Percentiles rank a stretch among this genome's conserved stretches.
Evolutionary conservation across 163 green algal species (phyloP).

Genomic region (Volvox carteri): DNA sequence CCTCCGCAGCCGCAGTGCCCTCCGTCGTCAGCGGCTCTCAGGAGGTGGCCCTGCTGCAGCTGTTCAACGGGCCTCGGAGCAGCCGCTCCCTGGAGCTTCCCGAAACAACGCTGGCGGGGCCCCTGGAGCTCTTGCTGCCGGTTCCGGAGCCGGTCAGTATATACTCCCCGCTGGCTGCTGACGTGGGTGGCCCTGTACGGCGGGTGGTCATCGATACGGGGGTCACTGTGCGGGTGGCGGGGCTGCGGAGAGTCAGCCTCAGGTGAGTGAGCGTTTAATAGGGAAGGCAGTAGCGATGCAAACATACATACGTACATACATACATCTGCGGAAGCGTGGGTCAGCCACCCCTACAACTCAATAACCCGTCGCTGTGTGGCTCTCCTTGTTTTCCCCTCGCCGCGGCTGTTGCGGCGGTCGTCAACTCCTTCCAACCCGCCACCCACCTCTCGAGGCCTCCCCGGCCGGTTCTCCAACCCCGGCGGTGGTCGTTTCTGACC

Average conservation of each 20-base stretch:
- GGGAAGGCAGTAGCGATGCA: too few relatives aligned
- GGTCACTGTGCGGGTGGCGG: slow-evolving; percentile 57
- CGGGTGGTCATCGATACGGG: slow-evolving; percentile 59
- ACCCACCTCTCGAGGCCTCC: too few relatives aligned
- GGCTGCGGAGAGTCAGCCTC: slow-evolving; percentile 55
- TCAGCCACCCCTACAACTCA: too few relatives aligned
- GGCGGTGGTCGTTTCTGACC: too few relatives aligned
- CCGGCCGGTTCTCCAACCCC: too few relatives aligned
- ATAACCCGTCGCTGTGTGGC: too few relatives aligned
- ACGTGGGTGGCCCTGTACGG: slow-evolving; percentile 60
- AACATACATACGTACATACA: too few relatives aligned
- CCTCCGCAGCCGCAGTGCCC: not conserved
- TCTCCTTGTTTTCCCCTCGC: too few relatives aligned
- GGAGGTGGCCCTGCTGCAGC: slow-evolving; percentile 27
- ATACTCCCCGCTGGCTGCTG: slow-evolving; percentile 55
- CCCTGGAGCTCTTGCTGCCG: slow-evolving; percentile 65
- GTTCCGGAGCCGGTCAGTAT: slow-evolving; percentile 36
- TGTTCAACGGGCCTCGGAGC: not conserved
- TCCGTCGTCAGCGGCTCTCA: not conserved
- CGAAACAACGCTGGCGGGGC: slow-evolving; percentile 60
- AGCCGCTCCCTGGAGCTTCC: slow-evolving; percentile 49
- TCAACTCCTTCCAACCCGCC: too few relatives aligned
- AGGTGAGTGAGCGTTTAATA: too few relatives aligned
- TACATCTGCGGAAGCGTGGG: too few relatives aligned
- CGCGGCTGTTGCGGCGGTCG: too few relatives aligned